phyloP scores from a whole-genome alignment of 1,284 basidiomycete species.

The Sporisorium sorghi region DNA sequence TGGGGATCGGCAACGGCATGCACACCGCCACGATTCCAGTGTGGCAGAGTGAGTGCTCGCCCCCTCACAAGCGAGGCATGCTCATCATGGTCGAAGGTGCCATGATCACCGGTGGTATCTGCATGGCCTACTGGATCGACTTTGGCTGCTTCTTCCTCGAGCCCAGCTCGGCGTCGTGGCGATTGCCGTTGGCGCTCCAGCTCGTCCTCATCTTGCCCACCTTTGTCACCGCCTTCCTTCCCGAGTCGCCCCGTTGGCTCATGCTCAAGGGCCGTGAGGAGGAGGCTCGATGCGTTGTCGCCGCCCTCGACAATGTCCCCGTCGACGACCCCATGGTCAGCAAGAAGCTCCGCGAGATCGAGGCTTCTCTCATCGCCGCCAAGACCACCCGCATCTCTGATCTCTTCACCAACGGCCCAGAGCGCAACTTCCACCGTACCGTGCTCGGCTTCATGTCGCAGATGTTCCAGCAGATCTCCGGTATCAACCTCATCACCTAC shows the following conservation, averaged over 20 bases:
- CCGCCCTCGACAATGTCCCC: conserved; percentile 59
- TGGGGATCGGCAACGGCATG: conserved; percentile 67
- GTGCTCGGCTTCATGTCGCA: conserved; percentile 62
- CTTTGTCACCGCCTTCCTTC: conserved; percentile 65
- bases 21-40: conserved; percentile 68
- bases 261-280: conserved; percentile 58
- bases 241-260: conserved; percentile 68
- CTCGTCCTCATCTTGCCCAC: conserved; percentile 66
- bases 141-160: conserved; percentile 63
- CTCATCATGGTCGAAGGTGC: conserved; percentile 67
- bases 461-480: conserved; percentile 68
- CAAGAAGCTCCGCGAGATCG: conserved; percentile 60
- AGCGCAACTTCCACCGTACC: conserved; percentile 67
- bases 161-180: conserved; percentile 58
- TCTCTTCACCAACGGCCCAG: conserved; percentile 63
- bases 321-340: conserved; percentile 53
- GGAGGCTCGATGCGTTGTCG: conserved; percentile 59
- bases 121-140: conserved; percentile 66
- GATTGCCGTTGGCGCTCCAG: conserved; percentile 65
- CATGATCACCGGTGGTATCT: conserved; percentile 63
- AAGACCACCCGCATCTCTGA: conserved; percentile 44
- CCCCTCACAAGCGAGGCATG: conserved; percentile 66
- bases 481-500: conserved; percentile 68
- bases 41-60: conserved; percentile 67
- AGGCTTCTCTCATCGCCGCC: conserved; percentile 51